Conservation (phyloP, 257 asterid genomes). For the Scutellaria galericulata region DNA sequence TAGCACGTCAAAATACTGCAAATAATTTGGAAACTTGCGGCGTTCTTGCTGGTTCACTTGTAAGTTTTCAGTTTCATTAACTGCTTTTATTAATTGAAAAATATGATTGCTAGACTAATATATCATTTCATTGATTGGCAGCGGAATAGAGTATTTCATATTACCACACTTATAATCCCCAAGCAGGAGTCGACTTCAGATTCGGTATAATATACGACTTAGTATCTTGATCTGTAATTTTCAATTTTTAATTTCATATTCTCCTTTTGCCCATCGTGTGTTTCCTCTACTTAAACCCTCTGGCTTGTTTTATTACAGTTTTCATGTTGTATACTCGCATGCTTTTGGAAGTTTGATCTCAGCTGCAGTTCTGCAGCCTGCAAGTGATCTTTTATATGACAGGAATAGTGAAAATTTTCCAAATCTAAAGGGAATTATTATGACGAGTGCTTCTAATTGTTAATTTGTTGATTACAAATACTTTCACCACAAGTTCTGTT, state of each 20-base stretch:
- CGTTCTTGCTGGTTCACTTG: conserved; percentile 97
- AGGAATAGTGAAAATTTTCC: background rate
- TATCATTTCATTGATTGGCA: conserved; percentile 51
- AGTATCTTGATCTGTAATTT: conserved; percentile 26
- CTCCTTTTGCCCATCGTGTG: background rate
- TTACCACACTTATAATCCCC: conserved; percentile 86
- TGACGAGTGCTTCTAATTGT: background rate
- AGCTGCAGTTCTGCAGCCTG: background rate
- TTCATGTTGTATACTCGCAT: background rate
- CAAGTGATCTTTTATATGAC: conserved; percentile 11
- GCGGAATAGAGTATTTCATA: conserved; percentile 83
- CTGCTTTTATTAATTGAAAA: conserved; percentile 22
- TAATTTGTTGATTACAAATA: background rate
- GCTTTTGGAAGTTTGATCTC: conserved; percentile 17
- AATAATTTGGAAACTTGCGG: conserved; percentile 93
- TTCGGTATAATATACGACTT: conserved; percentile 55
- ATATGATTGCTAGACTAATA: conserved; percentile 32
- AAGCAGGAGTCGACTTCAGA: conserved; percentile 98
- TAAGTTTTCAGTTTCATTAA: conserved; percentile 42
- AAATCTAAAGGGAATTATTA: conserved; percentile 14
- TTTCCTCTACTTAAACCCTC: background rate
- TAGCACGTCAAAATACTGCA: conserved; percentile 77
- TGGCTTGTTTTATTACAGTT: background rate
- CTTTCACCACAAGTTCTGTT: conserved; percentile 1
- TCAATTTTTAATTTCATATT: conserved; percentile 30